Evolutionary conservation across 2,329 filamentous ascomycete genomes (phyloP).

Genomic region (Cladosporium phlei): DNA sequence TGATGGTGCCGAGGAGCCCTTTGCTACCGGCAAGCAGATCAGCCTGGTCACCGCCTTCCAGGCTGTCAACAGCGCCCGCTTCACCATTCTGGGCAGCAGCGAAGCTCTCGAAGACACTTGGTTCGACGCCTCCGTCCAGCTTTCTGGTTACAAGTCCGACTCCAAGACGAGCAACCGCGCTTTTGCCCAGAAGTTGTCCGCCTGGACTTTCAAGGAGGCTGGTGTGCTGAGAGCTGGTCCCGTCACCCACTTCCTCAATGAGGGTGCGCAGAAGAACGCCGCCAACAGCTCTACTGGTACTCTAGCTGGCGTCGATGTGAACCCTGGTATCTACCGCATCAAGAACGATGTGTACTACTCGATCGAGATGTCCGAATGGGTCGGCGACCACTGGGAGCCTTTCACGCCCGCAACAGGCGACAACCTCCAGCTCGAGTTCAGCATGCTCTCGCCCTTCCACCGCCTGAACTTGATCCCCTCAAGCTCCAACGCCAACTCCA

Average conservation of each 20-base stretch:
- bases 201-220: conserved; percentile 94
- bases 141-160: conserved; percentile 48
- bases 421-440: conserved; percentile 88
- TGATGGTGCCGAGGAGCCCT: conserved; percentile 69
- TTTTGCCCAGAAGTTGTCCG: conserved; percentile 78
- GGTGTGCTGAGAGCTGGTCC: conserved; percentile 81
- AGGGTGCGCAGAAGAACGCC: conserved; percentile 44
- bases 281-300: conserved; percentile 30
- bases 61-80: conserved; percentile 85
- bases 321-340: conserved; percentile 86
- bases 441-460: conserved; percentile 97
- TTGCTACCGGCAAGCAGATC: conserved; percentile 78
- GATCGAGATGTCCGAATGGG: conserved; percentile 85
- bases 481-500: conserved; percentile 57
- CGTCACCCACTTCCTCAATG: conserved; percentile 68
- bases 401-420: conserved; percentile 68
- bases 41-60: conserved; percentile 81
- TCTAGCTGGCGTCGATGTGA: conserved; percentile 47
- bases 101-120: conserved; percentile 86
- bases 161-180: conserved; percentile 71
- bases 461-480: conserved; percentile 66
- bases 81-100: conserved; percentile 77
- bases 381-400: conserved; percentile 66
- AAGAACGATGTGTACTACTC: conserved; percentile 91
- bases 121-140: conserved; percentile 75